Base-by-base conservation (phyloP, 768 basidiomycete genomes). In the Fomitopsis serialis region DNA sequence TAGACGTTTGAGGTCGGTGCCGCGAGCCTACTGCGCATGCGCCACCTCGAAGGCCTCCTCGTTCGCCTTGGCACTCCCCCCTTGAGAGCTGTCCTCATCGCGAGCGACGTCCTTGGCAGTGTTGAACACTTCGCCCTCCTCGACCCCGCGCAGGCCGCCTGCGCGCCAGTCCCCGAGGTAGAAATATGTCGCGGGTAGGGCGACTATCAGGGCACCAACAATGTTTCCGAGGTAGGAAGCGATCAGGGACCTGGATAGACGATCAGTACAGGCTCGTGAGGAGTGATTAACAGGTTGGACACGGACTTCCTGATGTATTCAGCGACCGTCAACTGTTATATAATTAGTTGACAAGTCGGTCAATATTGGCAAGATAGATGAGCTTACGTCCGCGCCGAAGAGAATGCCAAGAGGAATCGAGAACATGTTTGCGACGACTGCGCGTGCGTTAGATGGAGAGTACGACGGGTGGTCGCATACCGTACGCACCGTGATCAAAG, bases 361-460 rank as follows among this genome's bases (percentile, higher is more conserved):
- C 42, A 52, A 45, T 29, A 21, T 48, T 6, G 27, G n/a, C n/a
- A n/a, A n/a, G n/a, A 23, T 29, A 11, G 34, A 32, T 24, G 42
- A 34, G 68, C 82, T 59, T 64, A 86, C 85, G 48, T 80, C 67
- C 24, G 84, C 82, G 22, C 81, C 78, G 60, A 87, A 81, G 77
- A 88, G 81, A 32, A 89, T 87, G 9, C 84, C 76, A 35, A 88
- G 65, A 0, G 85, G 84, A 8, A 89, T 68, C 3, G 80, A 86
- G 65, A 82, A 88, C 87, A 89, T 88, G 63, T 89, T 89, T 19
- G 87, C 87, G 24, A 86, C 70, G 10, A 86, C 84, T 85, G 44
- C 17, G 44, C 9, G 44, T 19, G 7, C 19, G 15, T 22, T 25
- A 45, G 44, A 24, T 48, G 15, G 7, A 48, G 32, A n/a, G 3